A percentile compares a stretch with the other conserved stretches of the same genome.
phyloP scores from a whole-genome alignment of 805 yeast genomes.

The Myxozyma neotropica region DNA sequence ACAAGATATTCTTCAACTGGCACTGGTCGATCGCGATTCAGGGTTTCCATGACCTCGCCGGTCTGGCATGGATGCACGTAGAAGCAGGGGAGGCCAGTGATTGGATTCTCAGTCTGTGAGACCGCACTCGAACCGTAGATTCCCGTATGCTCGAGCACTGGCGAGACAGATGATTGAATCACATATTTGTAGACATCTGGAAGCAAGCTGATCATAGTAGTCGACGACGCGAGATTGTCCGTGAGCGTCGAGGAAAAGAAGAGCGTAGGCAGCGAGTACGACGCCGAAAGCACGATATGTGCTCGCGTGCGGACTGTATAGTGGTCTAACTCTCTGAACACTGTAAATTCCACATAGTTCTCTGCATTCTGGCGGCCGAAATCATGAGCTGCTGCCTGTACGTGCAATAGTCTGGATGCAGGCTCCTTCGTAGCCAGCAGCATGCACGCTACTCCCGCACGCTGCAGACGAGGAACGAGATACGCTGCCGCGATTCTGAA shows the following conservation, averaged over 20 bases:
- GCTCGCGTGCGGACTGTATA: not conserved
- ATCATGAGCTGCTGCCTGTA: not conserved
- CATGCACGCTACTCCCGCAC: not conserved
- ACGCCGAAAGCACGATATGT: slow-evolving; percentile 22
- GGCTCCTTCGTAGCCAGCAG: not conserved
- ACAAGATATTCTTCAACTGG: slow-evolving; percentile 19
- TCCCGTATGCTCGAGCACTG: not conserved
- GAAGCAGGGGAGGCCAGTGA: slow-evolving; percentile 14
- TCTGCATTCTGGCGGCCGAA: too few species aligned
- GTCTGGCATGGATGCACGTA: slow-evolving; percentile 34
- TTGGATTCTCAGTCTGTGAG: slow-evolving; percentile 32
- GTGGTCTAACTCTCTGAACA: not conserved
- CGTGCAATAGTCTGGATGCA: not conserved
- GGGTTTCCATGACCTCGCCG: slow-evolving; percentile 21
- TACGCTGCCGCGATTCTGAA: slow-evolving; percentile 18
- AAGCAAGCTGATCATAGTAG: slow-evolving; percentile 9
- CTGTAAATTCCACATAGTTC: slow-evolving; percentile 2
- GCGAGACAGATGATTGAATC: not conserved
- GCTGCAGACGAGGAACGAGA: slow-evolving; percentile 18
- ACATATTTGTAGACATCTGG: slow-evolving; percentile 13
- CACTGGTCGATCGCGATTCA: slow-evolving; percentile 8
- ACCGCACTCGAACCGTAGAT: slow-evolving; percentile 9
- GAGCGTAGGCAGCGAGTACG: slow-evolving; percentile 21
- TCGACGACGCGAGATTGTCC: slow-evolving; percentile 8
- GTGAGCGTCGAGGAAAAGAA: slow-evolving; percentile 22